Evolutionary conservation across 179 eudicot species (phyloP), one percentile per base, ranked within the genome.

Genomic region (Actinidia chinensis): DNA sequence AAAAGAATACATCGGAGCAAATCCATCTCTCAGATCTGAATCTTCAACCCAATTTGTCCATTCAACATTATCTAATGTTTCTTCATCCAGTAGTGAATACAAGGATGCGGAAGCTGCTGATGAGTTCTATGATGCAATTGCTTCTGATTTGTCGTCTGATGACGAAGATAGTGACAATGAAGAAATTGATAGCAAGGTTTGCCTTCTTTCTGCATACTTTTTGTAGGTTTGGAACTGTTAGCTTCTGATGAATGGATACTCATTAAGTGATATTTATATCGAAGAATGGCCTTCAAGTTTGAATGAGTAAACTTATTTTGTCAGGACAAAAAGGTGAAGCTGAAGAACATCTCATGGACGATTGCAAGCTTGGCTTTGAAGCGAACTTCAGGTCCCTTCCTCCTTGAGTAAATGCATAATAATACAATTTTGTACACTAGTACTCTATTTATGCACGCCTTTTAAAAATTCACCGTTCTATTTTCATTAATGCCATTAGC

Each of bases 1-100:
- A 68, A 90, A 92, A 89, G 98, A 91, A 82, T 96, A 94, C 84
- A 79, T 96, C 74, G 92, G 90, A 76, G 98, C 98, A 75, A 96
- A 90, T 83, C 98, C 96, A 66, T 83, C 83, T 70, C 82, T 90
- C 68, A 75, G 80, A 58, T 80, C 81, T 55, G 83, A 80, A 56
- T 80, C 89, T 7, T 68, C 81, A 10, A 79, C 87, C 63, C 75
- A 84, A 66, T 64, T 83, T 79, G 66, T 88, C 28, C 82, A 78
- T 50, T 85, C 93, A 56, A 88, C 87, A 83, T 71, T 81, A 77
- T 86, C 89, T 48, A 83, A 83, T 81, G 61, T 70, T 78, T 86
- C 90, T 79, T 83, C 76, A 68, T 85, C 94, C 20, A 83, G 66
- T 79, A 78, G 86, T 78, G 95, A 92, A 54, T 75, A 79, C 77